Evolutionary conservation across 805 yeast species (phyloP).

Genomic region (Cyberlindnera suaveolens): DNA sequence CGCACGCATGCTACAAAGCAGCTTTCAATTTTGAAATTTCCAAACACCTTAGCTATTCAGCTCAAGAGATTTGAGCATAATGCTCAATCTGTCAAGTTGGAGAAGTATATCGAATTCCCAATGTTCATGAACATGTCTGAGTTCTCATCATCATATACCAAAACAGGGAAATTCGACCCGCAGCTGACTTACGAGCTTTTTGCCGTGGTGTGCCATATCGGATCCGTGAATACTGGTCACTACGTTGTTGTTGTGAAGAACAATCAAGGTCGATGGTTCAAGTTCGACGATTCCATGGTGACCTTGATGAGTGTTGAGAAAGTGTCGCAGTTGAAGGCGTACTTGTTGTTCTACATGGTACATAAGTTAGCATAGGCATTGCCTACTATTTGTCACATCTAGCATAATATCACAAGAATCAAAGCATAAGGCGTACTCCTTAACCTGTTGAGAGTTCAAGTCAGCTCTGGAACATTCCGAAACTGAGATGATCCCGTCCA

Average conservation of each 20-base stretch:
- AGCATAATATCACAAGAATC: too few relatives aligned
- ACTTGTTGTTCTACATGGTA: conserved; percentile 64
- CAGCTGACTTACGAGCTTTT: conserved; percentile 69
- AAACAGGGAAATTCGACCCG: conserved; percentile 22
- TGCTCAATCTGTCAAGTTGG: conserved; percentile 51
- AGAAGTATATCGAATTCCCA: conserved; percentile 69
- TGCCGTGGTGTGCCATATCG: conserved; percentile 84
- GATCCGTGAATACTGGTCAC: conserved; percentile 94
- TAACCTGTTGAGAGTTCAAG: too few relatives aligned
- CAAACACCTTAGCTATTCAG: conserved; percentile 79
- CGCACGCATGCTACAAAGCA: conserved; percentile 66
- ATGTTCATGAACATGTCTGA: conserved; percentile 63
- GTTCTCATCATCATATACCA: conserved; percentile 33
- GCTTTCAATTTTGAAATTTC: conserved; percentile 59
- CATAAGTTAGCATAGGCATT: conserved; percentile 10
- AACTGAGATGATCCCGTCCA: too few relatives aligned
- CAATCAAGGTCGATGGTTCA: conserved; percentile 77
- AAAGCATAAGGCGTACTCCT: too few relatives aligned
- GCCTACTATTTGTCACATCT: not conserved
- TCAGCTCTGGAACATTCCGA: too few relatives aligned
- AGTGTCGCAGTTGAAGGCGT: conserved; percentile 70
- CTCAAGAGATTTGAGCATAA: conserved; percentile 57
- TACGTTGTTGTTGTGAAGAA: conserved; percentile 75
- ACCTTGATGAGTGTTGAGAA: conserved; percentile 57
- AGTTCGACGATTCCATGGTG: conserved; percentile 84